Evolutionary conservation across 2,329 filamentous ascomycete species (phyloP).

Genomic region (Aspergillus pseudoterreus): DNA sequence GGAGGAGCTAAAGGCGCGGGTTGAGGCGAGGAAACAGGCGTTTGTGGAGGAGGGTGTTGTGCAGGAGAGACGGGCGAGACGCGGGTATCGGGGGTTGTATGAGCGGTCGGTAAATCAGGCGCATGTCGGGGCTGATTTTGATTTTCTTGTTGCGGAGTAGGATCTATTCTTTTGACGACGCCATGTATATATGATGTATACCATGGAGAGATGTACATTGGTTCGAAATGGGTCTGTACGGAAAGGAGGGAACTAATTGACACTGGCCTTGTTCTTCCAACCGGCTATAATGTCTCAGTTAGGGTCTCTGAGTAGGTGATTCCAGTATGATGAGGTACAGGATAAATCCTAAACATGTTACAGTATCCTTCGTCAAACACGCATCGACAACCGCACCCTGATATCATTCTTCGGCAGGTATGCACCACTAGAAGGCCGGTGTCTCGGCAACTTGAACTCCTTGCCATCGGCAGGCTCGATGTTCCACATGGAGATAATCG

Average conservation of each 20-base stretch:
- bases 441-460: slow-evolving; percentile 51
- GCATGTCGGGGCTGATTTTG: slow-evolving; percentile 40
- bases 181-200: too few relatives aligned
- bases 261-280: too few relatives aligned
- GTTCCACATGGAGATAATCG: slow-evolving; percentile 55
- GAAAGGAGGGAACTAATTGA: too few relatives aligned
- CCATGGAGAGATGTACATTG: too few relatives aligned
- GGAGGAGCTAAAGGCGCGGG: slow-evolving; percentile 38
- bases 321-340: too few relatives aligned
- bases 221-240: too few relatives aligned
- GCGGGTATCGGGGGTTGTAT: slow-evolving; percentile 41
- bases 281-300: too few relatives aligned
- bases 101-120: slow-evolving; percentile 43
- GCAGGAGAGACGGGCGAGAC: slow-evolving; percentile 20
- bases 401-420: slow-evolving; percentile 51
- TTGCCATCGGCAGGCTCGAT: slow-evolving; percentile 45
- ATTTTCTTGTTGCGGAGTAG: slow-evolving; percentile 28
- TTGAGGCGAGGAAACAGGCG: slow-evolving; percentile 21
- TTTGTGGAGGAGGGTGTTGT: neutral
- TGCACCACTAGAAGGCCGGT: slow-evolving; percentile 47
- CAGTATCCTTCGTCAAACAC: slow-evolving; percentile 18
- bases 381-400: slow-evolving; percentile 51
- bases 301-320: too few relatives aligned
- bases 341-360: too few relatives aligned
- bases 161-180: too few relatives aligned